phyloP scores from a whole-genome alignment of 1,139 yeast genomes.

The Ogataea hybrid region DNA sequence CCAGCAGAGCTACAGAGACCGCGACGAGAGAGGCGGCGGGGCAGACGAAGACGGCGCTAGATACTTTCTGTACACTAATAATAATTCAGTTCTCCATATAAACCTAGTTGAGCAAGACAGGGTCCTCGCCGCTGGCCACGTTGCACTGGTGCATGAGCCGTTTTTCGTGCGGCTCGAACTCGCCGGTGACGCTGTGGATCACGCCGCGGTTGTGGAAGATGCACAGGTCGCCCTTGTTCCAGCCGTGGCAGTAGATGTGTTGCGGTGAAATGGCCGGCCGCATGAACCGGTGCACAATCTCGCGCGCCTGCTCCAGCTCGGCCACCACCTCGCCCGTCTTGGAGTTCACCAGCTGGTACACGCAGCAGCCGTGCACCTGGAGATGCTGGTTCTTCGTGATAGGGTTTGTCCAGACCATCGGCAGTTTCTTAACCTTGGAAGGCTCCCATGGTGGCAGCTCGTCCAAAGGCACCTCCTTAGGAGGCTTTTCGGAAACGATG shows the following conservation, averaged over 20 bases:
- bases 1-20: constrained; percentile 23
- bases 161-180: constrained; percentile 70
- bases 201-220: constrained; percentile 86
- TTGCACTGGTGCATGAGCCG: constrained; percentile 92
- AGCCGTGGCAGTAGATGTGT: constrained; percentile 72
- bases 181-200: constrained; percentile 90
- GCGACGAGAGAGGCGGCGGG: constrained; percentile 14
- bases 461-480: constrained; percentile 62
- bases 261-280: constrained; percentile 81
- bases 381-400: constrained; percentile 77
- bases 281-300: constrained; percentile 68
- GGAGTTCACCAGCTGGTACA: constrained; percentile 60
- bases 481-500: constrained; percentile 65
- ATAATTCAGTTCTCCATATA: constrained; percentile 8
- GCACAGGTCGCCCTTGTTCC: constrained; percentile 82
- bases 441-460: constrained; percentile 81
- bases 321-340: constrained; percentile 52
- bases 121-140: constrained; percentile 79
- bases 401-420: constrained; percentile 93
- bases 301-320: constrained; percentile 68
- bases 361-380: constrained; percentile 86
- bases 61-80: constrained; percentile 1
- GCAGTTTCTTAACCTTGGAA: constrained; percentile 68
- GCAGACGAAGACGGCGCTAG: constrained; percentile 10
- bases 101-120: constrained; percentile 32